These are phyloP conservation scores for Aspergillus fumigatus DNA, from an alignment of 2,329 filamentous ascomycete species.

Conservation along the genomic window DNA sequence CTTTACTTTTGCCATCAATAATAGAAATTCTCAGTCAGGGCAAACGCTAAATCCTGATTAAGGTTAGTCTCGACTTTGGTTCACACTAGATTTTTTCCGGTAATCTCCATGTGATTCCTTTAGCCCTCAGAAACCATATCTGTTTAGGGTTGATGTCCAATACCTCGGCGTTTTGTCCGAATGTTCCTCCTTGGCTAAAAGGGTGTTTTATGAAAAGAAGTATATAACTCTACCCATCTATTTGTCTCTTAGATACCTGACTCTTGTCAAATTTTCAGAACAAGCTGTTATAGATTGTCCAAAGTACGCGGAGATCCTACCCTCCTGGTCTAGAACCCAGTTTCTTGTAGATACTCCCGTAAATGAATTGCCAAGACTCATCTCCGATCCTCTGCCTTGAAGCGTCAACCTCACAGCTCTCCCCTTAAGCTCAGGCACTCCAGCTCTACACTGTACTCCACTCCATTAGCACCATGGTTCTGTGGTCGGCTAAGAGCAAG, in stretches of 20 bases:
- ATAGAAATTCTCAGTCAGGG: constrained; percentile 25
- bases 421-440: constrained; percentile 10
- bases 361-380: neutral
- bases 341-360: neutral
- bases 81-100: constrained; percentile 14
- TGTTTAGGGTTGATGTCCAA: constrained; percentile 22
- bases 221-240: neutral
- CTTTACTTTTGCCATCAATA: constrained; percentile 21
- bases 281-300: neutral
- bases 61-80: constrained; percentile 5
- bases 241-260: neutral
- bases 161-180: neutral
- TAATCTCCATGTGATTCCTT: constrained; percentile 19
- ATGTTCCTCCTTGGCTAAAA: neutral
- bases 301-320: neutral
- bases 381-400: neutral
- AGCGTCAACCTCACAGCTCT: neutral
- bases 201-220: neutral
- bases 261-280: neutral
- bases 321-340: neutral
- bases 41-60: constrained; percentile 8
- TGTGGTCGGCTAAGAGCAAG: constrained; percentile 16
- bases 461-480: constrained; percentile 25
- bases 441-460: constrained; percentile 7
- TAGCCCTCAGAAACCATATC: constrained; percentile 12